Evolutionary conservation across 352 stramenopile species (phyloP), one percentile per base, ranked within the genome.

Genomic region (Pythium dissotocum): DNA sequence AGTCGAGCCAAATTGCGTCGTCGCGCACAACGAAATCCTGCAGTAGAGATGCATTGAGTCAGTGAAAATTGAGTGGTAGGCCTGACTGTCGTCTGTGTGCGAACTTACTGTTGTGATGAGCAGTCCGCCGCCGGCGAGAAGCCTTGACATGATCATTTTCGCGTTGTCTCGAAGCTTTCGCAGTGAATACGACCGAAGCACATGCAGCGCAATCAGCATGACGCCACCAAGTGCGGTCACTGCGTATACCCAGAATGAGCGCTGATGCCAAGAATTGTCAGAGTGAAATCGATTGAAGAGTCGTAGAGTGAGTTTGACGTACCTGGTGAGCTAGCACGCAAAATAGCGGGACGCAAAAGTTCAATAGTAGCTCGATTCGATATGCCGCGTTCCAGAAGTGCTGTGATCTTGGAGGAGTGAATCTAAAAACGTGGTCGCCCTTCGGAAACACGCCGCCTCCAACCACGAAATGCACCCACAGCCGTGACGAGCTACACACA

Each of bases 1-100:
- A 95, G 67, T 95, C 87, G 10, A 95, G 71, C 87, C 87, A 95
- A 60, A 95, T 90, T 0, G 84, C 82, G 40, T 92, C 80, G 59
- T 93, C 81, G 21, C 83, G 82, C 9, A 93, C 81, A 26, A 91
- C 71, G 75, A 95, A 91, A 46, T 93, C 85, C 87, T 95, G 12
- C 7, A 61, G 3, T 26, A 51, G 14, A 51, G 33, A 44, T 16
- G 4, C 36, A 44, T 12, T 14, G 2, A 12, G 16, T 44, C 36
- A 44, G 44, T 16, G 1, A 42, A 33, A 10, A 5, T 28, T 57
- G 0, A 36, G 24, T 21, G 63, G 21, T 24, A 24, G 21, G 21
- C 21, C 21, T 21, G 7, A 57, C 28, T 14, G 36, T 14, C 6
- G 7, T 16, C 10, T 44, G 36, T 44, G 7, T 7, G 16, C 7